Conservation (phyloP, 345 rosid genomes). For the Citrus inodora region DNA sequence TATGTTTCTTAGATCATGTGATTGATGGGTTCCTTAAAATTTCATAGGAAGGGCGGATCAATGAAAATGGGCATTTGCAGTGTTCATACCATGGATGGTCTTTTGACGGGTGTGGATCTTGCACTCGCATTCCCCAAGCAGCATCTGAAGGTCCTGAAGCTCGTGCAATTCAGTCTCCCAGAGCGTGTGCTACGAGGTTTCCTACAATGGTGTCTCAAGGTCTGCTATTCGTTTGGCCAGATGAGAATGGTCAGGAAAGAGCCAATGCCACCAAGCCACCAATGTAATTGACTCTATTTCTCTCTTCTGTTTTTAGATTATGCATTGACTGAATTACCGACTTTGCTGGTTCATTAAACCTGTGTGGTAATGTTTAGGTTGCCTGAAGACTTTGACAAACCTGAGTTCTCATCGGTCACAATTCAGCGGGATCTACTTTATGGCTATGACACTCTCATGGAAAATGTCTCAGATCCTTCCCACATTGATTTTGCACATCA, state of each 20-base stretch:
- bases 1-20: neutral
- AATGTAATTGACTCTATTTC: constrained; percentile 36
- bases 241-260: constrained; percentile 81
- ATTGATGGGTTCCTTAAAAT: constrained; percentile 2
- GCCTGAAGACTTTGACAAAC: constrained; percentile 83
- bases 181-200: constrained; percentile 76
- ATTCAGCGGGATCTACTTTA: constrained; percentile 91
- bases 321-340: neutral
- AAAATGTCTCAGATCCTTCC: constrained; percentile 98
- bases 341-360: neutral
- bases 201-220: constrained; percentile 95
- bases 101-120: constrained; percentile 82
- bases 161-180: constrained; percentile 73
- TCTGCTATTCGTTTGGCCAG: constrained; percentile 97
- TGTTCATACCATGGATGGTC: constrained; percentile 99
- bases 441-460: constrained; percentile 96
- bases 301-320: neutral
- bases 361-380: constrained; percentile 45
- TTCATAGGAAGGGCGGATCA: constrained; percentile 85
- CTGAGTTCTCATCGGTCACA: constrained; percentile 81
- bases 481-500: constrained; percentile 98
- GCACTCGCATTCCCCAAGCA: constrained; percentile 89
- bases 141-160: constrained; percentile 89
- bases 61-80: constrained; percentile 95
- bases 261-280: constrained; percentile 75